Evolutionary conservation across 495 filamentous ascomycete genomes (phyloP).

Genomic region (Daldinia decipiens): DNA sequence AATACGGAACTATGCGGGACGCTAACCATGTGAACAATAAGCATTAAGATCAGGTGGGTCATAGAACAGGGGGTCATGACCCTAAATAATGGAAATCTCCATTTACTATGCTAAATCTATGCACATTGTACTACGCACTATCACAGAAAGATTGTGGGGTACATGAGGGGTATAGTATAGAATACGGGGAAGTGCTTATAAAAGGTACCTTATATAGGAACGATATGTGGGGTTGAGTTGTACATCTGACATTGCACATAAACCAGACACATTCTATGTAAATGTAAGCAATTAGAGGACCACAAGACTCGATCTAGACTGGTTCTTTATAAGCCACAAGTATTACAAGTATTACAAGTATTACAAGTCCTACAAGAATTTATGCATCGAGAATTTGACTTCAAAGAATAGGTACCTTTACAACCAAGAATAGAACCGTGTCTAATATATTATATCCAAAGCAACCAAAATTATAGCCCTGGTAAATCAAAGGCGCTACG

Average conservation of each 20-base stretch:
- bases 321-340: background rate
- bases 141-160: slow-evolving; percentile 9
- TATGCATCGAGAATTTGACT: background rate
- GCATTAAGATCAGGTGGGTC: slow-evolving; percentile 28
- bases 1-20: slow-evolving; percentile 18
- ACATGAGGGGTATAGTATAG: slow-evolving; percentile 21
- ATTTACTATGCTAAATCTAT: background rate
- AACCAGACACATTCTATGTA: background rate
- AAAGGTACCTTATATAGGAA: background rate
- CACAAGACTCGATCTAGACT: background rate
- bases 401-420: background rate
- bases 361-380: background rate
- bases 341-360: background rate
- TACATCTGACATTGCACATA: slow-evolving; percentile 1
- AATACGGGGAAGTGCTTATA: slow-evolving; percentile 19
- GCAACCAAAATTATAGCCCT: background rate
- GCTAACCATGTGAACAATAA: slow-evolving; percentile 31
- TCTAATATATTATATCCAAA: background rate
- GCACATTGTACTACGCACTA: background rate
- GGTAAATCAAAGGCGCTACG: background rate
- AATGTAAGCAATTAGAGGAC: background rate
- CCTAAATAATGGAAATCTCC: background rate
- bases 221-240: background rate
- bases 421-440: background rate
- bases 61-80: slow-evolving; percentile 13